Percentiles rank a stretch among this genome's conserved stretches.
These are phyloP conservation scores for Camillea tinctor DNA, from an alignment of 2,329 filamentous ascomycete genomes.

Conservation along the genomic window DNA sequence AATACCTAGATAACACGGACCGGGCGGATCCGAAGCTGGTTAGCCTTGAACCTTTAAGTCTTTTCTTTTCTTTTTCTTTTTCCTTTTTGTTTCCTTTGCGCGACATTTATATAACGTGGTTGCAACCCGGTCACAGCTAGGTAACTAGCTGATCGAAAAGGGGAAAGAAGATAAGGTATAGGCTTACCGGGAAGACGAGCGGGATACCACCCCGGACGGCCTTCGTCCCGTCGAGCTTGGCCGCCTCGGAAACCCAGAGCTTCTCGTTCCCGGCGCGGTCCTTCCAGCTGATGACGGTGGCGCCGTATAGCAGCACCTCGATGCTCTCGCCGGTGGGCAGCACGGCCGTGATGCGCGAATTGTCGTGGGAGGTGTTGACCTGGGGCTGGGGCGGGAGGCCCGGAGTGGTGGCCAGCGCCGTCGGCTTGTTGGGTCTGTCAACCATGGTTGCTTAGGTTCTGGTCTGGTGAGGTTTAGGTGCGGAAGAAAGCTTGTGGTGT, in stretches of 20 bases:
- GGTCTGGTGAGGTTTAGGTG: too few relatives aligned
- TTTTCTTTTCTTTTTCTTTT: too few relatives aligned
- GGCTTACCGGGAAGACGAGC: slow-evolving; percentile 82
- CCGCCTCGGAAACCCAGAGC: slow-evolving; percentile 79
- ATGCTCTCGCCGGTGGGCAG: slow-evolving; percentile 86
- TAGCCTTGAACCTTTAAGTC: slow-evolving; percentile 1
- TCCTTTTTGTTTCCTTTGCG: too few relatives aligned
- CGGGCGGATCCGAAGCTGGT: neutral
- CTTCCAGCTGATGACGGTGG: slow-evolving; percentile 93
- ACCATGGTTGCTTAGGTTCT: slow-evolving; percentile 63
- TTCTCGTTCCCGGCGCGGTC: slow-evolving; percentile 75
- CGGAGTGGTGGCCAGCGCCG: slow-evolving; percentile 71
- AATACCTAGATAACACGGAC: slow-evolving; percentile 80
- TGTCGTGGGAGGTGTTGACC: slow-evolving; percentile 71
- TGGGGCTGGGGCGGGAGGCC: slow-evolving; percentile 72
- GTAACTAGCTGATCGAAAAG: too few relatives aligned
- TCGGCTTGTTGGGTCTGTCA: slow-evolving; percentile 82
- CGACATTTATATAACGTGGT: too few relatives aligned
- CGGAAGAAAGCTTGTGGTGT: too few relatives aligned
- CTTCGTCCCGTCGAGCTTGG: slow-evolving; percentile 82
- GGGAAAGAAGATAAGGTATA: neutral
- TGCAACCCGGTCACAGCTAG: too few relatives aligned
- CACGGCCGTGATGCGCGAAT: slow-evolving; percentile 71
- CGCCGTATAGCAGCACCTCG: slow-evolving; percentile 84
- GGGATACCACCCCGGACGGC: slow-evolving; percentile 90